Base-by-base conservation (phyloP, 108 stramenopile species). In the Epithemia pelagica region DNA sequence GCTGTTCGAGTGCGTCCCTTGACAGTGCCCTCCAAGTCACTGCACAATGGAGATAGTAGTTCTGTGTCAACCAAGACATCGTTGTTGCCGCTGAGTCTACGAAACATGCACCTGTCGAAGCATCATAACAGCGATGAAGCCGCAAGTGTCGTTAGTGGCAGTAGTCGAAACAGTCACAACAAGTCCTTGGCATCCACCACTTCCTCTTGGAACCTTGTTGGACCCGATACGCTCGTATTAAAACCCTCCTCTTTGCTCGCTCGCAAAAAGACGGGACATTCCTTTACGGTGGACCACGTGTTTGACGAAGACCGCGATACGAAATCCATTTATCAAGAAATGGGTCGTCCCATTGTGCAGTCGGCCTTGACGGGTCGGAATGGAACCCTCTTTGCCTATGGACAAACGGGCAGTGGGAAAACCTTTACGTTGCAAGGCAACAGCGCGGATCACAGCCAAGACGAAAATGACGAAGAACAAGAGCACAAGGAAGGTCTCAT, bases 311-410 rank as follows among this genome's bases (percentile, higher is more conserved):
- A 32, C 22, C 21, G 21, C 2, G 30, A 23, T 21, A 59, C 67
- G 19, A 10, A 29, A 21, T 27, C n/a, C 8, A 27, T 61, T n/a
- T 61, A 61, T 27, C n/a, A 15, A 2, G 30, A 26, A n/a, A 26
- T 61, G 21, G 61, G n/a, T 10, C 61, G 32, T 30, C 23, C 30
- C 31, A 59, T 68, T 59, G 67, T 68, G 2, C 7, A 32, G 18
- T 30, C 69, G 20, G 60, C 97, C 28, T 82, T 99, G 54, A 82
- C 89, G 54, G 99, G 99, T 8, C 97, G 90, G 75, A 98, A 99
- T 66, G 96, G 96, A 5, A 98, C 98, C 1, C 85, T 99, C 32
- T 94, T 99, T 61, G 96, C 96, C 8, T 99, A 99, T 70, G 99
- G 99, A 2, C 98, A 98, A 80, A 96, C 96, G 1, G 94, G 97